phyloP scores from a whole-genome alignment of 2,329 filamentous ascomycete species.

The Alternaria conjuncta region DNA sequence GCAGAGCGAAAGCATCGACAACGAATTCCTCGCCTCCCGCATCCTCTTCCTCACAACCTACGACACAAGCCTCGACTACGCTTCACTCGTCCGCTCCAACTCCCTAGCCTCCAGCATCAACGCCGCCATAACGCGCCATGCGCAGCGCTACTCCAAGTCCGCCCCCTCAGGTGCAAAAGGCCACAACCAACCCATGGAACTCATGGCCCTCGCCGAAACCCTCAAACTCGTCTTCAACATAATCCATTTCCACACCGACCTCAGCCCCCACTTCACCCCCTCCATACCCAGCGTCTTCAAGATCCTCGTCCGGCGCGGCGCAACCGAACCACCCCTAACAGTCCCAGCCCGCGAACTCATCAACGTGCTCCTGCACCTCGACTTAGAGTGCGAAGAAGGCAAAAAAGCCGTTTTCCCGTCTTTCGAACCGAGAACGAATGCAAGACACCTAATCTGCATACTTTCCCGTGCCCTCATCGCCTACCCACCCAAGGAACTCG shows the following conservation, averaged over 20 bases:
- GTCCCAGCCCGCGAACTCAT: slow-evolving; percentile 74
- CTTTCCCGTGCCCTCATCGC: slow-evolving; percentile 69
- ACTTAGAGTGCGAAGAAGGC: slow-evolving; percentile 61
- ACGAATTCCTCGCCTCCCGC: slow-evolving; percentile 84
- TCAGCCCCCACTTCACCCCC: slow-evolving; percentile 67
- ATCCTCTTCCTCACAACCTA: slow-evolving; percentile 84
- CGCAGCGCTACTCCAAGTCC: slow-evolving; percentile 51
- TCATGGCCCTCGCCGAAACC: slow-evolving; percentile 82
- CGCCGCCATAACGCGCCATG: slow-evolving; percentile 72
- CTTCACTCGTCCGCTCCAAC: slow-evolving; percentile 69
- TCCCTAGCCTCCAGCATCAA: slow-evolving; percentile 72
- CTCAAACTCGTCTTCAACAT: slow-evolving; percentile 91
- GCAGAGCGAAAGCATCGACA: slow-evolving; percentile 73
- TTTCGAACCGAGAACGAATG: slow-evolving; percentile 64
- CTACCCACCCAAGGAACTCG: slow-evolving; percentile 74
- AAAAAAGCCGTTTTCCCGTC: slow-evolving; percentile 70
- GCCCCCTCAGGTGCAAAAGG: slow-evolving; percentile 30
- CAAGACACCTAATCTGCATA: slow-evolving; percentile 71
- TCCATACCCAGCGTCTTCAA: slow-evolving; percentile 73
- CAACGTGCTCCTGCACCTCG: slow-evolving; percentile 81
- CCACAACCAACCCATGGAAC: slow-evolving; percentile 66
- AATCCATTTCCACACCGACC: slow-evolving; percentile 73
- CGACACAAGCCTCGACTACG: slow-evolving; percentile 71
- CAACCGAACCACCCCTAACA: slow-evolving; percentile 71
- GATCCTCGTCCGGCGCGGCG: slow-evolving; percentile 68